Conservation (phyloP, 1,139 yeast species). For the Sugiyamaella pinicola region DNA sequence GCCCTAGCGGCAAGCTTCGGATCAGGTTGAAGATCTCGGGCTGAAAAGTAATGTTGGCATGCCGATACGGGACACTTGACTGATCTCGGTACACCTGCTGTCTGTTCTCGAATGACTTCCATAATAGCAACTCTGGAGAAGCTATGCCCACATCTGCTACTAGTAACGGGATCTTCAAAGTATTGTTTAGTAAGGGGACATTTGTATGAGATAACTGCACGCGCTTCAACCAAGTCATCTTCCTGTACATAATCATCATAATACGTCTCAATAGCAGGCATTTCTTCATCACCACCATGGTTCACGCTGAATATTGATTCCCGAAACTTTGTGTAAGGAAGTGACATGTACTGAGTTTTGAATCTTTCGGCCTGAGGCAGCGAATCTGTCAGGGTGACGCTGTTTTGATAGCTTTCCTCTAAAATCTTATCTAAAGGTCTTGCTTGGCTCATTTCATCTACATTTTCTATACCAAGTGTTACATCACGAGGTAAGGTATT, state of each 20-base stretch:
- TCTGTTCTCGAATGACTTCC: slow-evolving; percentile 25
- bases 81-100: neutral
- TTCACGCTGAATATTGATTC: slow-evolving; percentile 28
- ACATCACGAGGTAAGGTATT: slow-evolving; percentile 1
- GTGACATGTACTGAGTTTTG: neutral
- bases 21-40: slow-evolving; percentile 24
- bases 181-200: slow-evolving; percentile 36
- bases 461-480: slow-evolving; percentile 9
- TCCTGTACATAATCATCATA: slow-evolving; percentile 33
- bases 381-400: neutral
- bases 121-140: slow-evolving; percentile 33
- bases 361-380: slow-evolving; percentile 6
- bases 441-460: slow-evolving; percentile 12
- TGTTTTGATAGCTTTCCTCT: neutral
- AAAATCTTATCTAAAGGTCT: slow-evolving; percentile 9
- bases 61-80: slow-evolving; percentile 37
- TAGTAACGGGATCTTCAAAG: slow-evolving; percentile 36
- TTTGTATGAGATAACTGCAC: slow-evolving; percentile 34
- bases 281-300: slow-evolving; percentile 29
- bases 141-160: slow-evolving; percentile 34
- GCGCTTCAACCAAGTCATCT: slow-evolving; percentile 36
- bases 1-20: slow-evolving; percentile 31
- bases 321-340: slow-evolving; percentile 36
- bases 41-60: slow-evolving; percentile 26
- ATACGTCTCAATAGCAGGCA: slow-evolving; percentile 31